Evolutionary conservation across 495 filamentous ascomycete genomes (phyloP), one percentile per base, ranked within the genome.

Genomic region (Penicillium soppii): DNA sequence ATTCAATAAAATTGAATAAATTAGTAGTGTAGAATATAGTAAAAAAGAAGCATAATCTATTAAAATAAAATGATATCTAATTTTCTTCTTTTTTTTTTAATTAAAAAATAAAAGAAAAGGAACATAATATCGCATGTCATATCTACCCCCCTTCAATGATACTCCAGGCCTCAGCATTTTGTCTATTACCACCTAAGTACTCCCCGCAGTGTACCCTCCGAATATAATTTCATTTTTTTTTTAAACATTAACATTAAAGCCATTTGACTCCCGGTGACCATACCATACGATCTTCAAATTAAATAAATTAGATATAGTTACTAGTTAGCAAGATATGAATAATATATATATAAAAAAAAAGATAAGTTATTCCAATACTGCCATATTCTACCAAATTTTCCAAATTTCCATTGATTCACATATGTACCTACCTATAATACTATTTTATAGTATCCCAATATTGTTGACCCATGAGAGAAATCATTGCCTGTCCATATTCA

Each of bases 161-260:
- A 46, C 43, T 35, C 43, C 26, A 44, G 42, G 42, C 42, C 26
- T 30, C 42, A 29, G 42, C 42, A 15, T 44, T 44, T 19, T 30
- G 17, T 13, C 22, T 9, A 10, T 23, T 7, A 29, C 23, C 40
- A 43, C 7, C 22, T 23, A 43, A 29, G 26, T 44, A 44, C 29
- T 17, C 30, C 12, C 21, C 43, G 33, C 29, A 37, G 33, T 35
- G 40, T 36, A 47, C 51, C 40, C 30, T 36, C 29, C 52, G 39
- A 47, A 33, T 48, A 25, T 48, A 25, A 38, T 42, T 13, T 50
- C 13, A 27, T 32, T 12, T 10, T 32, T 10, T 32, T 42, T 32
- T 47, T 41, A 20, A 55, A 43, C 23, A 50, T 56, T 56, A 56
- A 56, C 53, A 56, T 56, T 52, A 52, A 52, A 39, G 22, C 53